Conservation (phyloP, 345 rosid genomes). For the Orychophragmus violaceus region DNA sequence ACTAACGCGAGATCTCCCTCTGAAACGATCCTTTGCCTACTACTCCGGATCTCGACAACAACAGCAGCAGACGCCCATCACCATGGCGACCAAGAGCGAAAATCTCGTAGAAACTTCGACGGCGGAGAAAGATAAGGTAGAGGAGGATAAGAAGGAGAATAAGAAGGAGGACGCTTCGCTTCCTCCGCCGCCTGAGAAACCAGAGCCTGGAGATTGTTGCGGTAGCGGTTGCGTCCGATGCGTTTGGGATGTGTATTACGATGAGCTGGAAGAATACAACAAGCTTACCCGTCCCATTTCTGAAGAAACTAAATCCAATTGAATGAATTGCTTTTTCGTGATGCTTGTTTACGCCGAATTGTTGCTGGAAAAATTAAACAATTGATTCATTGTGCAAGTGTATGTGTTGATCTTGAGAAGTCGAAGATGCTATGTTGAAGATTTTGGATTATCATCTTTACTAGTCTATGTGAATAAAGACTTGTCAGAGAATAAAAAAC, state of each 20-base stretch:
- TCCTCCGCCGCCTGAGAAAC: conserved; percentile 88
- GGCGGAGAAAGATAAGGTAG: background rate
- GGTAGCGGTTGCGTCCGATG: conserved; percentile 93
- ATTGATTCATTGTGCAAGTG: background rate
- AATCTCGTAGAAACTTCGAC: background rate
- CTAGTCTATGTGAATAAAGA: background rate
- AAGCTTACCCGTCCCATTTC: conserved; percentile 34
- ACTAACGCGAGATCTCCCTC: conserved; percentile 16
- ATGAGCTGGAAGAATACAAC: conserved; percentile 73
- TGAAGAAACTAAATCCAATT: conserved; percentile 13
- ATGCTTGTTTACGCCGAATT: background rate
- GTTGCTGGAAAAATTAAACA: background rate
- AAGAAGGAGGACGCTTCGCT: conserved; percentile 13
- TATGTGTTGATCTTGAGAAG: conserved; percentile 44
- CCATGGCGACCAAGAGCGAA: conserved; percentile 26
- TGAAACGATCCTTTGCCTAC: conserved; percentile 10
- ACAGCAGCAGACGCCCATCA: background rate
- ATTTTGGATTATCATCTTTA: background rate
- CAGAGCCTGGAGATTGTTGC: conserved; percentile 90
- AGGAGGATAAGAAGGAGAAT: conserved; percentile 12
- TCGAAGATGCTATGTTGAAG: conserved; percentile 51
- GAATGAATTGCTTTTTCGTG: background rate
- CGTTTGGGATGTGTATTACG: conserved; percentile 95
- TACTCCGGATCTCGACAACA: conserved; percentile 4
- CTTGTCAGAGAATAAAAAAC: too few relatives aligned